Evolutionary conservation across 305 asterid genomes (phyloP).

Genomic region (Coffea humblotiana): DNA sequence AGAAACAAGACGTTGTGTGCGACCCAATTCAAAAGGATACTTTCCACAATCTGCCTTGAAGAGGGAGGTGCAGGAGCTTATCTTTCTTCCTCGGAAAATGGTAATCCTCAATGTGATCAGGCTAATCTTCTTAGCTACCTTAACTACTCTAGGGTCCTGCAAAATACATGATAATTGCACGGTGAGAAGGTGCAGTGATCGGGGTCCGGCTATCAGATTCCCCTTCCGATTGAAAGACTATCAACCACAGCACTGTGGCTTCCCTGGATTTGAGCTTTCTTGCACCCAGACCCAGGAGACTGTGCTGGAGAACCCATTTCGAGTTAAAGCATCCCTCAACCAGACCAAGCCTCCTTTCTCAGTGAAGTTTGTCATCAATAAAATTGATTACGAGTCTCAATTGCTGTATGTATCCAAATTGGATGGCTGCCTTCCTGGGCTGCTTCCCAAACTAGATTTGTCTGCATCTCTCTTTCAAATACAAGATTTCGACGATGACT

Average conservation of each 20-base stretch:
- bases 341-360: conserved; percentile 27
- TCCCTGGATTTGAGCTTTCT: conserved; percentile 42
- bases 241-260: conserved; percentile 30
- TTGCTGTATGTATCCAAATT: too few species aligned
- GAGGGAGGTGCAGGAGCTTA: too few species aligned
- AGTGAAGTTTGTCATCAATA: conserved; percentile 15
- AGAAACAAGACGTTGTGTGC: too few species aligned
- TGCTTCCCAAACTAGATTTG: conserved; percentile 23
- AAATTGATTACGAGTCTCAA: too few species aligned
- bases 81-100: too few species aligned
- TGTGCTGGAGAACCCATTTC: conserved; percentile 35
- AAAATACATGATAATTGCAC: too few species aligned
- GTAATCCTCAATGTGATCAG: too few species aligned
- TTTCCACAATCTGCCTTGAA: too few species aligned
- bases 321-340: conserved; percentile 33
- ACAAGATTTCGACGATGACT: conserved; percentile 13
- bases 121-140: too few species aligned
- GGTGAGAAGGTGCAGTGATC: conserved; percentile 24
- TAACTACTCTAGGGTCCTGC: too few species aligned
- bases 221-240: conserved; percentile 31
- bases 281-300: conserved; percentile 35
- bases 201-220: conserved; percentile 42
- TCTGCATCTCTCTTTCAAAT: conserved; percentile 31
- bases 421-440: not conserved
- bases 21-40: too few species aligned